Evolutionary conservation across 805 yeast genomes (phyloP).

Genomic region (Wickerhamiella alocasiicola): DNA sequence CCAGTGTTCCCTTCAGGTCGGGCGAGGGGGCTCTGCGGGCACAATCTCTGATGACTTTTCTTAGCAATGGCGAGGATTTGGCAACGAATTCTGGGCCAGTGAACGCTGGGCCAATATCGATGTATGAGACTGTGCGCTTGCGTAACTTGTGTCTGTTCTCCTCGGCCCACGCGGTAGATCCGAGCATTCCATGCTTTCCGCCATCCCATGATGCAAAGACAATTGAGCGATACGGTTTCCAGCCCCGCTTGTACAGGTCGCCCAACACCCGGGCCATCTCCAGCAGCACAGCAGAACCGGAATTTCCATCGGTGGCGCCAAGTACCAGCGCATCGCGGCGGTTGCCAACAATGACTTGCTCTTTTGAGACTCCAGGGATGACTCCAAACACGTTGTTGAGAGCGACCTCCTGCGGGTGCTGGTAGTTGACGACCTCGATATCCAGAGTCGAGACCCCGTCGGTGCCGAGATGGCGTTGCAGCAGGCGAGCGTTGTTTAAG

Average conservation of each 20-base stretch:
- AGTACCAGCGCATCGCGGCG: conserved; percentile 75
- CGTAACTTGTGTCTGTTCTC: conserved; percentile 36
- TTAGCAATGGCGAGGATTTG: conserved; percentile 48
- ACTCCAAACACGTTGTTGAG: conserved; percentile 52
- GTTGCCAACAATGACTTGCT: conserved; percentile 49
- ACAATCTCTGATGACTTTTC: conserved; percentile 34
- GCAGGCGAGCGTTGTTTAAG: conserved; percentile 49
- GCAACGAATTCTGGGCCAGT: conserved; percentile 42
- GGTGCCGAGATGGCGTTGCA: conserved; percentile 42
- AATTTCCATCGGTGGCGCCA: conserved; percentile 72
- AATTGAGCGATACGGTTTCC: conserved; percentile 64
- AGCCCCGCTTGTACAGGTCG: conserved; percentile 40
- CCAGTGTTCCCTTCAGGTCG: conserved; percentile 15
- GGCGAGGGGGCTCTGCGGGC: conserved; percentile 40
- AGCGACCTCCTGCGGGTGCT: conserved; percentile 49
- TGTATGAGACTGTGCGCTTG: conserved; percentile 47
- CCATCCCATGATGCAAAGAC: conserved; percentile 74
- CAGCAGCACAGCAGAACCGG: conserved; percentile 55
- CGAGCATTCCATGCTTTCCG: conserved; percentile 58
- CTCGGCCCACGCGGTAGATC: conserved; percentile 71
- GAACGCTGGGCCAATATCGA: conserved; percentile 57
- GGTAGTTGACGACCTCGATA: conserved; percentile 46
- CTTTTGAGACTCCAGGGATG: conserved; percentile 46
- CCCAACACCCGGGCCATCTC: conserved; percentile 53
- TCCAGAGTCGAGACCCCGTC: conserved; percentile 38